Conservation (phyloP, 805 yeast species). For the Cyberlindnera maclurae region DNA sequence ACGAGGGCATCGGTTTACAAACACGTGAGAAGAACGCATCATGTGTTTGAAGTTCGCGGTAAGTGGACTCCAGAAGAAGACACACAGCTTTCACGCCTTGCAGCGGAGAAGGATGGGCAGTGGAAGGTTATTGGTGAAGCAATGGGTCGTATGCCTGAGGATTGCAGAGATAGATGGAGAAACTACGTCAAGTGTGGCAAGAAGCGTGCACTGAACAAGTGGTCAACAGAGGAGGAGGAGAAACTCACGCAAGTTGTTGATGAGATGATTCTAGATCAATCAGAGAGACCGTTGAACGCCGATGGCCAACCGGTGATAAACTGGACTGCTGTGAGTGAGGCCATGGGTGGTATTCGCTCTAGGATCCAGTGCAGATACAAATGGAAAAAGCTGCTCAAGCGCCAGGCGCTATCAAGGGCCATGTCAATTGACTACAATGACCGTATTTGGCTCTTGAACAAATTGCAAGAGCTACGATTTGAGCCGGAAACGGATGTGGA, state of each 20-base stretch:
- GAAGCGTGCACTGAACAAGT: constrained; percentile 66
- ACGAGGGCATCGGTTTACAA: constrained; percentile 87
- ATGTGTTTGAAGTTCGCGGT: constrained; percentile 80
- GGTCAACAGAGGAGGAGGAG: constrained; percentile 72
- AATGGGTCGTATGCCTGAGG: constrained; percentile 94
- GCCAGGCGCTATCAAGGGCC: constrained; percentile 43
- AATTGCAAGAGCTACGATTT: constrained; percentile 37
- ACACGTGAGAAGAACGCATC: constrained; percentile 86
- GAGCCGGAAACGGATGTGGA: constrained; percentile 37
- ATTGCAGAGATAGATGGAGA: constrained; percentile 94
- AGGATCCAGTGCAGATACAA: constrained; percentile 94
- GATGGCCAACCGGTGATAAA: constrained; percentile 44
- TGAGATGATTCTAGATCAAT: constrained; percentile 36
- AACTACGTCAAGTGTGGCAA: constrained; percentile 90
- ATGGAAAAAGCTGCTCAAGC: constrained; percentile 76
- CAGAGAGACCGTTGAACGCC: constrained; percentile 5
- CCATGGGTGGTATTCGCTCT: constrained; percentile 82
- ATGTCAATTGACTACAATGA: constrained; percentile 40
- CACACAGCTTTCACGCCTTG: constrained; percentile 51
- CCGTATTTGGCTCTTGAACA: constrained; percentile 41
- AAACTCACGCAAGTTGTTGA: constrained; percentile 48
- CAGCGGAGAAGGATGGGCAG: constrained; percentile 64
- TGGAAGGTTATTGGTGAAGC: constrained; percentile 82
- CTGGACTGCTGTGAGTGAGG: constrained; percentile 89
- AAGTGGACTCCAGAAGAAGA: constrained; percentile 88